Evolutionary conservation across 805 yeast genomes (phyloP).

Genomic region (Starmerella potacharoeniae): DNA sequence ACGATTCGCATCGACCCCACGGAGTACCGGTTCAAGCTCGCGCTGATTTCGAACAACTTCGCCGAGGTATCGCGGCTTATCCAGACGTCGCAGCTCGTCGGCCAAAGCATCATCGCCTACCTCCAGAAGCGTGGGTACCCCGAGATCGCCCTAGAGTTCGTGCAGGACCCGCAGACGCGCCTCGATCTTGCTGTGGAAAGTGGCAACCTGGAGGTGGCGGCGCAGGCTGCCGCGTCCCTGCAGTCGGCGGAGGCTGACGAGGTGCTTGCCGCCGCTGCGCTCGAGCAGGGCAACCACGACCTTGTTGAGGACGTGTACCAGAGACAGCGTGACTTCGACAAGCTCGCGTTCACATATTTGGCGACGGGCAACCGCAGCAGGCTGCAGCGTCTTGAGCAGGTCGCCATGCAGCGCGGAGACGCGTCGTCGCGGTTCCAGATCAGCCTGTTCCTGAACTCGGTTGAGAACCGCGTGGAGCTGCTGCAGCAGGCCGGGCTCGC

Average conservation of each 20-base stretch:
- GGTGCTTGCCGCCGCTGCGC: slow-evolving; percentile 71
- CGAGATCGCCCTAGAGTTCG: slow-evolving; percentile 93
- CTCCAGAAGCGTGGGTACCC: slow-evolving; percentile 93
- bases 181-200: slow-evolving; percentile 93
- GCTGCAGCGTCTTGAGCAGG: slow-evolving; percentile 70
- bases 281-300: slow-evolving; percentile 76
- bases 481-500: slow-evolving; percentile 67
- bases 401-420: slow-evolving; percentile 83
- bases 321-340: slow-evolving; percentile 74
- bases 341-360: slow-evolving; percentile 77
- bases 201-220: slow-evolving; percentile 78
- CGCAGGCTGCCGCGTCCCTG: slow-evolving; percentile 71
- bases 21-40: slow-evolving; percentile 90
- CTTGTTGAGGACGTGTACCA: slow-evolving; percentile 82
- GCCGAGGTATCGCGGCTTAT: slow-evolving; percentile 85
- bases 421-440: slow-evolving; percentile 70
- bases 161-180: slow-evolving; percentile 89
- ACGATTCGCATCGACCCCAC: slow-evolving; percentile 80
- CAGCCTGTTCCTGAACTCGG: slow-evolving; percentile 62
- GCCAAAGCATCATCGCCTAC: slow-evolving; percentile 92
- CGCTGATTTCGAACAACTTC: slow-evolving; percentile 80
- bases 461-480: slow-evolving; percentile 61
- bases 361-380: slow-evolving; percentile 70
- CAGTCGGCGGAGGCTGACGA: slow-evolving; percentile 66
- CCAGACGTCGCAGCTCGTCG: slow-evolving; percentile 80